phyloP scores from a whole-genome alignment of 1,284 basidiomycete genomes.

The Leucoagaricus sp. region DNA sequence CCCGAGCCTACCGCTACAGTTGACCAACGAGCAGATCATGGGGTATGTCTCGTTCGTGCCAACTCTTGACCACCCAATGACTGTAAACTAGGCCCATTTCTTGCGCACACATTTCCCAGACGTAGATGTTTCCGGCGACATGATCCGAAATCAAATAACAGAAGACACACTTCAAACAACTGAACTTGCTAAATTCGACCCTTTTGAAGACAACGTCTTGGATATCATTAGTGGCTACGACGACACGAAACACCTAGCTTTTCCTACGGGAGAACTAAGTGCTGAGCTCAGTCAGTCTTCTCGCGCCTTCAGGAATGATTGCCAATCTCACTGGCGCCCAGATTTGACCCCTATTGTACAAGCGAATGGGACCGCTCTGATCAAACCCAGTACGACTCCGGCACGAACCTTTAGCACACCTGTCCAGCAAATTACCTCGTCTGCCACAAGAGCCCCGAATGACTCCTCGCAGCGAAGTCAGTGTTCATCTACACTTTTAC shows the following conservation, averaged over 20 bases:
- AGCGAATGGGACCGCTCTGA: slow-evolving; percentile 27
- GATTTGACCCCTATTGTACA: slow-evolving; percentile 45
- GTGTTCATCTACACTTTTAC: background rate
- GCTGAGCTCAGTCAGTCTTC: slow-evolving; percentile 57
- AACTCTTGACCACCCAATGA: background rate
- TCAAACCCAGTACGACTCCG: slow-evolving; percentile 46
- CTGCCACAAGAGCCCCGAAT: background rate
- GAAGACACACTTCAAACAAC: slow-evolving; percentile 40
- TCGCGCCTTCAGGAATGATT: slow-evolving; percentile 11
- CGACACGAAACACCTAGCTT: slow-evolving; percentile 38
- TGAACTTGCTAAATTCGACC: slow-evolving; percentile 50
- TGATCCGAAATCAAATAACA: slow-evolving; percentile 56
- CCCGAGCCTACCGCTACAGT: slow-evolving; percentile 31
- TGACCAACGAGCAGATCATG: slow-evolving; percentile 56
- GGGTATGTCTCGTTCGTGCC: slow-evolving; percentile 42
- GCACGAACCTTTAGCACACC: slow-evolving; percentile 54
- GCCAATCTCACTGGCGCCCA: slow-evolving; percentile 25
- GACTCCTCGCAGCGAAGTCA: background rate
- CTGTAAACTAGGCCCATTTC: slow-evolving; percentile 57
- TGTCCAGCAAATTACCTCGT: slow-evolving; percentile 48
- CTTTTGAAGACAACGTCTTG: slow-evolving; percentile 54
- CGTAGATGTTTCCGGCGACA: slow-evolving; percentile 63
- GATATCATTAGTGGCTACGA: slow-evolving; percentile 38
- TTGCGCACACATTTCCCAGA: slow-evolving; percentile 70
- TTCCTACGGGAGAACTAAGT: slow-evolving; percentile 62